Conservation (phyloP, 176 grass and related monocot genomes). For the bread wheat (Triticum aestivum) region IWGSC_CS_RefSeq_v2.1 NC_057807.1:483819600-483820099, state of each 20-base stretch:
- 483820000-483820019: no score
- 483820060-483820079: no score
- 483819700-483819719: neutral
- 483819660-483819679: neutral
- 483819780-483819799: neutral
- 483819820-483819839: constrained; percentile 30
- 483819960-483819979: no score
- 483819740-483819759: constrained; percentile 21
- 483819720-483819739: neutral
- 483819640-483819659: neutral
- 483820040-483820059: no score
- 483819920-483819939: no score
- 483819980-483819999: no score
- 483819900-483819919: no score
- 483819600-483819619: neutral
- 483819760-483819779: constrained; percentile 8
- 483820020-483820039: no score
- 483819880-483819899: neutral
- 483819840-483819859: neutral
- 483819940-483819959: no score
- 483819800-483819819: neutral
- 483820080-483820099: no score
- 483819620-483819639: neutral
- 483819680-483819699: neutral
- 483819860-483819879: neutral